These are phyloP conservation scores for Phytopythium aichiense DNA, from an alignment of 352 stramenopile genomes.

Conservation along the genomic window DNA sequence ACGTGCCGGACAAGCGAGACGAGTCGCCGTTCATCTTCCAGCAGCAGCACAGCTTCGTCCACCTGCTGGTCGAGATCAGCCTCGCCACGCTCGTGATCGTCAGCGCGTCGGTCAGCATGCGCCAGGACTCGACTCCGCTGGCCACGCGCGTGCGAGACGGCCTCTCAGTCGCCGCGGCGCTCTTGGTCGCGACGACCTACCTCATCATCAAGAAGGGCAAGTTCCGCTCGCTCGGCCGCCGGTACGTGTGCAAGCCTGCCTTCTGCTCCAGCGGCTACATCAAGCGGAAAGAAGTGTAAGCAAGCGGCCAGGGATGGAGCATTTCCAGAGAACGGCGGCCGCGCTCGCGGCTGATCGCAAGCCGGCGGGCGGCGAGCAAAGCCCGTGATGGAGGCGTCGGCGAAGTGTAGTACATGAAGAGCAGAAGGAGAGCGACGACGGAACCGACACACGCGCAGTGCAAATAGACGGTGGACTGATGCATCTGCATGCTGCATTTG, in stretches of 20 bases:
- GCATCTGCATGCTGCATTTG: not conserved
- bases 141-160: slow-evolving; percentile 58
- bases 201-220: slow-evolving; percentile 82
- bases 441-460: not conserved
- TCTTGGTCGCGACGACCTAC: slow-evolving; percentile 52
- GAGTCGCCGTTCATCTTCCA: slow-evolving; percentile 81
- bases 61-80: slow-evolving; percentile 51
- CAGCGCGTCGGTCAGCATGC: slow-evolving; percentile 60
- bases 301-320: not conserved
- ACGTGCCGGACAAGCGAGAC: slow-evolving; percentile 65
- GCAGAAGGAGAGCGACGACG: not conserved
- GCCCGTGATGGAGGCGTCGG: not conserved
- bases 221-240: slow-evolving; percentile 67
- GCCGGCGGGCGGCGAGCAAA: not conserved
- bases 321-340: not conserved
- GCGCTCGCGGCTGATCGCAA: not conserved
- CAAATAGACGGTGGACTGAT: slow-evolving; percentile 1
- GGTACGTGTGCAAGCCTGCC: slow-evolving; percentile 83
- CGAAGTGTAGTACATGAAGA: not conserved
- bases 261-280: slow-evolving; percentile 88
- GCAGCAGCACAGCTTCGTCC: slow-evolving; percentile 74
- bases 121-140: slow-evolving; percentile 43
- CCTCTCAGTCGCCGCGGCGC: slow-evolving; percentile 36
- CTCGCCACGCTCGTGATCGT: slow-evolving; percentile 48
- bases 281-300: slow-evolving; percentile 37